Conservation (phyloP, 176 grass and related monocot genomes). For the Oryza nivara region DNA sequence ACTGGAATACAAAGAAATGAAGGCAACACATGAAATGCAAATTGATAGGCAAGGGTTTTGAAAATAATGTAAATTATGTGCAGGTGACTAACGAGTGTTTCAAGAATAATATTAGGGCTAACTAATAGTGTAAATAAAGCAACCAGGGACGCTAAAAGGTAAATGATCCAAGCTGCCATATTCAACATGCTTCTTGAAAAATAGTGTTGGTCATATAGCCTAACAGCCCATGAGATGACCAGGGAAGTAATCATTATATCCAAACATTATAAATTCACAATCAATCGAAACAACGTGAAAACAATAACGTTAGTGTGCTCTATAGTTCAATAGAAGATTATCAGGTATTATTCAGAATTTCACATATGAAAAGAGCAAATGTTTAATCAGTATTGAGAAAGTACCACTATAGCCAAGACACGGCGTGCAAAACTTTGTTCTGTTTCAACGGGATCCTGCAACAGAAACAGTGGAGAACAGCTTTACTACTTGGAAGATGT, state of each 20-base stretch:
- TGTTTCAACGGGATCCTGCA: conserved; percentile 91
- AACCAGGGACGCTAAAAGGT: not conserved
- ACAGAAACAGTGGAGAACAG: conserved; percentile 28
- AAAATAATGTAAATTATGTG: not conserved
- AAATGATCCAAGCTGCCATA: not conserved
- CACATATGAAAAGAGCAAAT: conserved; percentile 2
- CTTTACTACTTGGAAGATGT: conserved; percentile 26
- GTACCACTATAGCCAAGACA: conserved; percentile 84
- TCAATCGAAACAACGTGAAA: conserved; percentile 6
- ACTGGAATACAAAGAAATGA: conserved; percentile 34
- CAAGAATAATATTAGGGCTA: not conserved
- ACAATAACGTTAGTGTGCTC: not conserved
- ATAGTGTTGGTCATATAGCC: not conserved
- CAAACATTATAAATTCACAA: not conserved
- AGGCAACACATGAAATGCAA: conserved; percentile 28
- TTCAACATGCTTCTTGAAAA: not conserved
- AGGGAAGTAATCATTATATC: not conserved
- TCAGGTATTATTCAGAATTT: not conserved
- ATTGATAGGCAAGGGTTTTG: not conserved
- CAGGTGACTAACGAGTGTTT: not conserved
- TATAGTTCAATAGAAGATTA: conserved; percentile 14
- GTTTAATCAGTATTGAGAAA: not conserved
- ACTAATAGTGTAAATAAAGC: not conserved
- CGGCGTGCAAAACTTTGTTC: conserved; percentile 83
- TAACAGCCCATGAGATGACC: not conserved